A percentile compares a stretch with the other conserved stretches of the same genome.
Evolutionary conservation across 2,329 filamentous ascomycete genomes (phyloP).

Genomic region (Biscogniauxia marginata): DNA sequence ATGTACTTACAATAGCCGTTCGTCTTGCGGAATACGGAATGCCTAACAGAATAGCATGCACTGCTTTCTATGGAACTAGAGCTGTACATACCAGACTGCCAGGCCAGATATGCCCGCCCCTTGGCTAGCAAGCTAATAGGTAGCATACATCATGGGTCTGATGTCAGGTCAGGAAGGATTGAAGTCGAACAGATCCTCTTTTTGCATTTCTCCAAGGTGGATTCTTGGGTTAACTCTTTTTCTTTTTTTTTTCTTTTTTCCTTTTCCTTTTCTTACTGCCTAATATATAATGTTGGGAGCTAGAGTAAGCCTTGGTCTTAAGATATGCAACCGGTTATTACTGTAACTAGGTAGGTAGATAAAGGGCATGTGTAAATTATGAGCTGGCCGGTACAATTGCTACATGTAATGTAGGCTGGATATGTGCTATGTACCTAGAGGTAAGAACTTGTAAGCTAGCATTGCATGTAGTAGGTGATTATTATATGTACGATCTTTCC

Average conservation of each 20-base stretch:
- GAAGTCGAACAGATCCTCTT: neutral
- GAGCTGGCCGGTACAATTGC: neutral
- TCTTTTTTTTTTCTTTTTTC: neutral
- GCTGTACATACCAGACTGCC: no score
- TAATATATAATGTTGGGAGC: neutral
- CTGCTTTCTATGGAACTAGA: no score
- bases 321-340: neutral
- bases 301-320: neutral
- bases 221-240: neutral
- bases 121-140: neutral
- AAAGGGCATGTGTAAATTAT: neutral
- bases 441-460: neutral
- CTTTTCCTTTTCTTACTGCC: neutral
- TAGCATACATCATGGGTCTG: neutral
- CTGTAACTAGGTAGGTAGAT: neutral
- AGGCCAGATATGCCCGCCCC: no score
- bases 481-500: slow-evolving; percentile 1
- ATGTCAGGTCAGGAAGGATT: neutral
- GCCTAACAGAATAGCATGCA: no score
- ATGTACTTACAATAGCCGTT: no score
- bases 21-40: no score
- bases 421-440: neutral
- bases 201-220: neutral
- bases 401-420: neutral
- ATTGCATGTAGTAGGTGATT: neutral